Evolutionary conservation across 176 grass and related monocot species (phyloP).

Genomic region (Otatea glauca): DNA sequence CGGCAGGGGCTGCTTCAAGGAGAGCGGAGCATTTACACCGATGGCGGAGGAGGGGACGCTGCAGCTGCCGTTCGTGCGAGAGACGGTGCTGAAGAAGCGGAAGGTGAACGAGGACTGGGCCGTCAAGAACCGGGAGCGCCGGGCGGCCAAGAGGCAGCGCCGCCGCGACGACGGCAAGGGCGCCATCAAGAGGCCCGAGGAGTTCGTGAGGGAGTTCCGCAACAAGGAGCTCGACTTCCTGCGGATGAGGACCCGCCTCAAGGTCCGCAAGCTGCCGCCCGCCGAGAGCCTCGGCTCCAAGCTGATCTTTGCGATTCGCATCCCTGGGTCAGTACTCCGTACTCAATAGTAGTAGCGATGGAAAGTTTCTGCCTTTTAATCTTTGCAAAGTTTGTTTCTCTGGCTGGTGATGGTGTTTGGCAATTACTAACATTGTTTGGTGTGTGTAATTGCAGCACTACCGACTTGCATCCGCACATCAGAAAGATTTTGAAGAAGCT

Average conservation of each 20-base stretch:
- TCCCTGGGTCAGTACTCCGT: conserved; percentile 63
- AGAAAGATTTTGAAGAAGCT: conserved; percentile 68
- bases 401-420: not conserved
- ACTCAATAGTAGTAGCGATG: not conserved
- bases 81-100: conserved; percentile 87
- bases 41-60: conserved; percentile 64
- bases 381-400: not conserved
- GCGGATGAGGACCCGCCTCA: conserved; percentile 74
- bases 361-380: not conserved
- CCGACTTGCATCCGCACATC: conserved; percentile 74
- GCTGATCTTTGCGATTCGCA: conserved; percentile 83
- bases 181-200: conserved; percentile 76
- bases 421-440: not conserved
- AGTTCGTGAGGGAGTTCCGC: conserved; percentile 83
- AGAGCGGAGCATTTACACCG: not conserved
- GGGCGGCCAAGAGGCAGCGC: conserved; percentile 52
- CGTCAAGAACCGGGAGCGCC: conserved; percentile 64
- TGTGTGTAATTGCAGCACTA: conserved; percentile 49
- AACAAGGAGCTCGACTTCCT: conserved; percentile 80
- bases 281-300: conserved; percentile 54
- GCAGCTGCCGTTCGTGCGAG: conserved; percentile 61
- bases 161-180: conserved; percentile 49
- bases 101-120: conserved; percentile 89
- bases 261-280: conserved; percentile 53
- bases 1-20: not conserved